These are phyloP conservation scores for Leccinum griseonigrum DNA, from an alignment of 1,284 basidiomycete genomes.

Conservation along the genomic window DNA sequence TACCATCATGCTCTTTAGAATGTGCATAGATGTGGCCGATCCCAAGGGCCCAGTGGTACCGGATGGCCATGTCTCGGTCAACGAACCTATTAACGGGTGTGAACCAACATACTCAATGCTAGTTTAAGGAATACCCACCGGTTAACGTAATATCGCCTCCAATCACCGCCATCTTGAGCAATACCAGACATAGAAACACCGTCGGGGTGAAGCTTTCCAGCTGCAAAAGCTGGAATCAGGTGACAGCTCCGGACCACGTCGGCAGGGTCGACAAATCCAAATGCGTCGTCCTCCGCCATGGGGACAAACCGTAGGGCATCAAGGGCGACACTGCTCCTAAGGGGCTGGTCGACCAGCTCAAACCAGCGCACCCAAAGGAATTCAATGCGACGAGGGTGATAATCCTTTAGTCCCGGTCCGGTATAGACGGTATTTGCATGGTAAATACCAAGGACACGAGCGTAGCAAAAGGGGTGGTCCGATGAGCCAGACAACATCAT, in stretches of 20 bases:
- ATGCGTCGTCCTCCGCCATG: neutral
- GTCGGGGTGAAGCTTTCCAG: neutral
- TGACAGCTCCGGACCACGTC: neutral
- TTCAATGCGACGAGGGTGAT: neutral
- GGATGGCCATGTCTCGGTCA: neutral
- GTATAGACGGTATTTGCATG: neutral
- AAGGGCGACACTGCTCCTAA: neutral
- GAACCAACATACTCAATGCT: neutral
- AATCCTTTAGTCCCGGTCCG: neutral
- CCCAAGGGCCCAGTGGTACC: neutral
- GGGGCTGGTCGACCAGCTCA: neutral
- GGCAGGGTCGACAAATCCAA: neutral
- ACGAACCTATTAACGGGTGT: neutral
- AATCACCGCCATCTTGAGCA: neutral
- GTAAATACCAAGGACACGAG: neutral
- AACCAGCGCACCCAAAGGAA: neutral
- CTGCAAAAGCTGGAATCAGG: neutral
- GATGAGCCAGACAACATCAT: neutral
- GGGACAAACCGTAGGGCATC: neutral
- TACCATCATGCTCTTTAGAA: neutral
- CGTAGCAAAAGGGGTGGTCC: neutral
- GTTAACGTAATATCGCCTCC: neutral
- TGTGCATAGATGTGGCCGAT: neutral
- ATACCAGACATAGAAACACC: neutral
- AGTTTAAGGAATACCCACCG: neutral